Evolutionary conservation across 495 filamentous ascomycete genomes (phyloP).

Genomic region (Haplographium delicatum): DNA sequence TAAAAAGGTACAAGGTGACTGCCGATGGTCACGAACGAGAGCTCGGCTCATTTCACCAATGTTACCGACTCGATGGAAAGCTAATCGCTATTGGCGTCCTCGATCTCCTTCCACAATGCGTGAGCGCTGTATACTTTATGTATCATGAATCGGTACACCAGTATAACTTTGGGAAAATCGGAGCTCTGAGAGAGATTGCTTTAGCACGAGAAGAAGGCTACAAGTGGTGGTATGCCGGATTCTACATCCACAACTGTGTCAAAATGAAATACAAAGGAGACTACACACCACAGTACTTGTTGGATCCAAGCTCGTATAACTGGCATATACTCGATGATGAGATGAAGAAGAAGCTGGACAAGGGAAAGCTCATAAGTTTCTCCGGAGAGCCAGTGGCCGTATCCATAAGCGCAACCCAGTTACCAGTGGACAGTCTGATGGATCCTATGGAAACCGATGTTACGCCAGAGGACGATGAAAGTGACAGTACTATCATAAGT

Average conservation of each 20-base stretch:
- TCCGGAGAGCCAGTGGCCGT: constrained; percentile 39
- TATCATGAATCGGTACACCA: constrained; percentile 79
- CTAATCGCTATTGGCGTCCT: constrained; percentile 86
- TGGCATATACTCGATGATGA: constrained; percentile 75
- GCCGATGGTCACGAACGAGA: constrained; percentile 47
- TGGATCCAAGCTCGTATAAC: constrained; percentile 68
- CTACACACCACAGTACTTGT: constrained; percentile 75
- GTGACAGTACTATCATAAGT: constrained; percentile 30
- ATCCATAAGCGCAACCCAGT: constrained; percentile 8
- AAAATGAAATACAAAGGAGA: constrained; percentile 91
- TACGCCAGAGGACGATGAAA: constrained; percentile 1
- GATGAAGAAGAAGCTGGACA: constrained; percentile 56
- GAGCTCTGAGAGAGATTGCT: constrained; percentile 78
- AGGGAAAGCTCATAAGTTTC: constrained; percentile 62
- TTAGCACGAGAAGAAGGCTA: constrained; percentile 72
- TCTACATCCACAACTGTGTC: constrained; percentile 52
- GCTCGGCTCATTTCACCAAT: constrained; percentile 91
- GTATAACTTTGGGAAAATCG: constrained; percentile 82
- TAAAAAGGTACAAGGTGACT: constrained; percentile 46
- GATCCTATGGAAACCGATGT: constrained; percentile 1
- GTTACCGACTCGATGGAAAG: constrained; percentile 84
- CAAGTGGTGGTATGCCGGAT: constrained; percentile 47
- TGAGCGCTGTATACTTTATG: constrained; percentile 93
- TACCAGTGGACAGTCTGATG: constrained; percentile 1
- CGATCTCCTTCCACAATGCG: constrained; percentile 78